Evolutionary conservation across 2,329 filamentous ascomycete genomes (phyloP), one percentile per base, ranked within the genome.

Genomic region (Acrocalymma vagum): DNA sequence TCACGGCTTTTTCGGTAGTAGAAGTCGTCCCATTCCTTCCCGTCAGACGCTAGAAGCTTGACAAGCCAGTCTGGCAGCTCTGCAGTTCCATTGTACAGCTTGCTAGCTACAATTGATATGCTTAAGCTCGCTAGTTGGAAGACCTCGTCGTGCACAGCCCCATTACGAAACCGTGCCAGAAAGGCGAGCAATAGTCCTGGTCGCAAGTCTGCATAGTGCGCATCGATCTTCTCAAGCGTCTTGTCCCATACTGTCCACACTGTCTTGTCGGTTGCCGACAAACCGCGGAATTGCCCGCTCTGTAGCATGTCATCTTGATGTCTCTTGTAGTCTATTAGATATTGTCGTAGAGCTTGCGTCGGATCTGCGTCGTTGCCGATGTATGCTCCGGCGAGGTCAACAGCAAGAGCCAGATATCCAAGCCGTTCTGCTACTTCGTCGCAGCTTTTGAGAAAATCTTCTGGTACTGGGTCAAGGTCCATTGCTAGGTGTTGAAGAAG

Each of bases 221-320:
- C 10, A 16, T 43, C 30, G 17, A 43, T 47, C 39, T 33, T 47
- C 32, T 43, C 15, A 21, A 47, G 28, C 23, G 39, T 43, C n/a
- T 32, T 47, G 21, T 47, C 39, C 44, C 34, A 47, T 27, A 47
- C 44, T 6, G 44, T 43, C 39, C 34, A 43, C 15, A 38, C 44
- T 23, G 44, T 47, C 35, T 43, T 47, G 16, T 38, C 32, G 29
- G 30, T 43, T 20, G 38, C 27, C 11, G 16, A 43, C 33, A 43
- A 35, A 10, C 35, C 39, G 29, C 39, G 26, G 33, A 30, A 38
- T 16, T 29, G 14, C 26, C 35, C 39, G 18, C 34, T 38, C 22
- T 38, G 28, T 16, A 47, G 44, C 11, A 43, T 34, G 31, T 47
- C 23, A 27, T 47, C 44, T 43, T 36, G 29, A 27, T 47, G 44